These are phyloP conservation scores for Physcia stellaris DNA, from an alignment of 495 filamentous ascomycete genomes.

Conservation along the genomic window DNA sequence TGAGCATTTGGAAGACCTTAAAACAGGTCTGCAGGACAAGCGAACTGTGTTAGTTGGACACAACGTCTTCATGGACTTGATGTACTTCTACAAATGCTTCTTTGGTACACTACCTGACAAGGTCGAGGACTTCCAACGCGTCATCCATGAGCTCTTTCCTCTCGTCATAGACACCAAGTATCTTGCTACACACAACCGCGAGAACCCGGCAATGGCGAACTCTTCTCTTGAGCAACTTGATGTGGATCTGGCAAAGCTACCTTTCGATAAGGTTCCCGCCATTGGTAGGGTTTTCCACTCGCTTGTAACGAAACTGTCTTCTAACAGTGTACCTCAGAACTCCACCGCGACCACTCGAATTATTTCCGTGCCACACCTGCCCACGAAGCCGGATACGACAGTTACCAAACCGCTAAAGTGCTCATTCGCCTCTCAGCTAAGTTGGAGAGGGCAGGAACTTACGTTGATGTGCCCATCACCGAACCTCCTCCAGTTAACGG, in stretches of 20 bases:
- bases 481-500: constrained; percentile 6
- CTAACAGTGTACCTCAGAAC: constrained; percentile 14
- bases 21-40: constrained; percentile 28
- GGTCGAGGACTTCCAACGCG: constrained; percentile 43
- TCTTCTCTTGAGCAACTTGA: constrained; percentile 39
- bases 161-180: constrained; percentile 67
- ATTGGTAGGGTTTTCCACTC: constrained; percentile 37
- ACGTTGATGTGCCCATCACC: constrained; percentile 9
- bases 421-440: constrained; percentile 47
- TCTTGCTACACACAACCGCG: constrained; percentile 42
- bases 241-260: constrained; percentile 23
- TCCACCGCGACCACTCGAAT: constrained; percentile 30
- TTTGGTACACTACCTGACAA: constrained; percentile 49
- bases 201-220: constrained; percentile 31
- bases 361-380: constrained; percentile 27
- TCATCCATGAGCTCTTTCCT: constrained; percentile 48
- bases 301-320: too few relatives aligned
- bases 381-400: constrained; percentile 67
- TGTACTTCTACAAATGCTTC: constrained; percentile 58
- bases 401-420: constrained; percentile 51
- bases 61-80: constrained; percentile 62
- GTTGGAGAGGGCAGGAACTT: constrained; percentile 21
- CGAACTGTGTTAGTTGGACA: constrained; percentile 54
- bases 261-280: constrained; percentile 22
- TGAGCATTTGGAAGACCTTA: constrained; percentile 20